phyloP scores from a whole-genome alignment of 768 basidiomycete genomes.

The Tricholoma matsutake region DNA sequence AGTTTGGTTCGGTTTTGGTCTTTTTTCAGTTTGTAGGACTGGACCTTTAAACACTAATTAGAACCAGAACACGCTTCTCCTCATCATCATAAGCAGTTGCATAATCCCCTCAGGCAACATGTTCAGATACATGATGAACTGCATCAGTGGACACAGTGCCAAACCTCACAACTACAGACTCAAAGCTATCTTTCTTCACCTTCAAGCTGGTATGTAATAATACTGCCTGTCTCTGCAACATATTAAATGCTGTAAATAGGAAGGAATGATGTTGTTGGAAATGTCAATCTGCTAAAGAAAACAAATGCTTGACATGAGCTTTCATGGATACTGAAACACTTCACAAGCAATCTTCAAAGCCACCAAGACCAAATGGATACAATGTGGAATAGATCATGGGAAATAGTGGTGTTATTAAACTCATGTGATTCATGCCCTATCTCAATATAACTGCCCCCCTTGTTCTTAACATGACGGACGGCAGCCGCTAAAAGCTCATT shows the following conservation, averaged over 20 bases:
- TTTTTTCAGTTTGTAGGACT: too few species aligned
- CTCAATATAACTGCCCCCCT: neutral
- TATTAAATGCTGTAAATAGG: constrained; percentile 34
- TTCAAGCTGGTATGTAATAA: constrained; percentile 31
- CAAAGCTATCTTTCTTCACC: constrained; percentile 24
- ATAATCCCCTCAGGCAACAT: constrained; percentile 17
- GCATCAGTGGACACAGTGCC: constrained; percentile 57
- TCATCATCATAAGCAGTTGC: constrained; percentile 16
- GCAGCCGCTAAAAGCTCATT: neutral
- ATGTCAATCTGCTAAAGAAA: constrained; percentile 24
- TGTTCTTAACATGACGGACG: neutral
- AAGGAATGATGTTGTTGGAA: constrained; percentile 41
- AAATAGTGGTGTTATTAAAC: constrained; percentile 36
- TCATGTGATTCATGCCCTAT: constrained; percentile 12
- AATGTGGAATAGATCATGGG: constrained; percentile 41
- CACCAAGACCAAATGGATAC: constrained; percentile 42
- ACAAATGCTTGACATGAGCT: constrained; percentile 31
- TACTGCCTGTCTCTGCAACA: constrained; percentile 31
- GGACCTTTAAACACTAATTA: too few species aligned
- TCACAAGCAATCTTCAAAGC: constrained; percentile 32
- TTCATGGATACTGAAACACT: constrained; percentile 22
- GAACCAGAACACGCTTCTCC: constrained; percentile 24
- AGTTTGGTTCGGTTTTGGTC: too few species aligned
- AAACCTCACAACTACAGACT: constrained; percentile 22
- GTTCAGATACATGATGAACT: constrained; percentile 39